Evolutionary conservation across 768 basidiomycete genomes (phyloP), one percentile per base, ranked within the genome.

Genomic region (Phylloporus sp.): DNA sequence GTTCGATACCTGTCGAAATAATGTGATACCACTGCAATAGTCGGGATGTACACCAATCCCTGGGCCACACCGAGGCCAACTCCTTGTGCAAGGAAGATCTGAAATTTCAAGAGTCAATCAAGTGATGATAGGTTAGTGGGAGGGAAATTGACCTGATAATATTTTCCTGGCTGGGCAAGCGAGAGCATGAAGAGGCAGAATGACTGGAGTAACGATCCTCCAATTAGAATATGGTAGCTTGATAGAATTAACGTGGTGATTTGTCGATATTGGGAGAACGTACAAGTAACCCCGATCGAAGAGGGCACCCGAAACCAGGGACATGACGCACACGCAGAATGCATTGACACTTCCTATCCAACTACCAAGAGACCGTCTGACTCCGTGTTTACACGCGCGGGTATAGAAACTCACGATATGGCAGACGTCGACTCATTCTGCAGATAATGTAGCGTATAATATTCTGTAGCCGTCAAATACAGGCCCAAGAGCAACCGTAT

Each of bases 281-380:
- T 52, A 76, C 75, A 77, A 80, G 65, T 77, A 76, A 48, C 81
- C 81, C n/a, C 69, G 69, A 47, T 82, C 81, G 54, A 76, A 78
- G 8, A 75, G 70, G 45, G 70, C 59, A 3, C 81, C 81, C 5
- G 74, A 61, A 32, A 79, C 28, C 11, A 77, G 49, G 15, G 78
- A 71, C n/a, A 65, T 53, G 0, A 64, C 59, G 20, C 75, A 56
- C 16, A 69, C 53, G 11, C 79, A 61, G 41, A 76, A 73, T 1
- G 73, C 58, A 54, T 80, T 77, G 16, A 73, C 58, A 24, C 78
- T 74, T 36, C 80, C 81, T 52, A 82, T 74, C 71, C 71, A 74
- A 12, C 70, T 70, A 43, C 31, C 53, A 10, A 31, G 24, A 34
- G 29, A 3, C 24, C 29, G 44, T 62, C 26, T 42, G 43, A 9